These are phyloP conservation scores for Cladosporium sp. DNA, from an alignment of 2,329 filamentous ascomycete genomes.

Conservation along the genomic window DNA sequence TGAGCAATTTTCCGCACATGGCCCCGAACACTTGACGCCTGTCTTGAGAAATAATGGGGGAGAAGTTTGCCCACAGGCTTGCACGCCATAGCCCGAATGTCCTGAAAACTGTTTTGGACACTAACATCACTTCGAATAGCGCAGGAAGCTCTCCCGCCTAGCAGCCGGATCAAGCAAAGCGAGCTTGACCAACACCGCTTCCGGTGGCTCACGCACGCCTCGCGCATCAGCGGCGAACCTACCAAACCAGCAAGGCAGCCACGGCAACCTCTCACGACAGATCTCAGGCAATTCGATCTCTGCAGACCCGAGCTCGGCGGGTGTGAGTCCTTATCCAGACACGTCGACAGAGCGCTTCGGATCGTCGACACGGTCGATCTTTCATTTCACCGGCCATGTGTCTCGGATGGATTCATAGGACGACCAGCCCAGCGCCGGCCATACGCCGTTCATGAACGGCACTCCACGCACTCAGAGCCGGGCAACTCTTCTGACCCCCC, in stretches of 20 bases:
- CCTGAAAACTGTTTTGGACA: not conserved
- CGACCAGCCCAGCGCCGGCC: conserved; percentile 3
- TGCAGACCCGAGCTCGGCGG: not conserved
- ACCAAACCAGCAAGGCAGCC: not conserved
- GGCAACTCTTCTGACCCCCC: not conserved
- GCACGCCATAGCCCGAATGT: not conserved
- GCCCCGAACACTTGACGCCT: not conserved
- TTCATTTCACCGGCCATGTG: not conserved
- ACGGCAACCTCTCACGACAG: not conserved
- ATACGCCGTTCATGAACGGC: not conserved
- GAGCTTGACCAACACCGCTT: conserved; percentile 1
- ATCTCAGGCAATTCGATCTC: conserved; percentile 1
- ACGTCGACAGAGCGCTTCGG: not conserved
- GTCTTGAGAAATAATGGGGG: not conserved
- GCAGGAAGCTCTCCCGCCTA: conserved; percentile 9
- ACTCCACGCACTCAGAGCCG: not conserved
- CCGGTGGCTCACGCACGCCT: conserved; percentile 10
- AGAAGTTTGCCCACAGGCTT: not conserved
- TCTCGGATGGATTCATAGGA: conserved; percentile 1
- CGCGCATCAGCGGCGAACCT: not conserved
- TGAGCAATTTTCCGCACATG: not conserved
- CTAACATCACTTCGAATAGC: not conserved
- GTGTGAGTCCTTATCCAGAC: not conserved
- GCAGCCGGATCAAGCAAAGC: not conserved
- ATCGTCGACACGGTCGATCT: conserved; percentile 9